Evolutionary conservation across 345 rosid genomes (phyloP).

Genomic region (Acer campestre): DNA sequence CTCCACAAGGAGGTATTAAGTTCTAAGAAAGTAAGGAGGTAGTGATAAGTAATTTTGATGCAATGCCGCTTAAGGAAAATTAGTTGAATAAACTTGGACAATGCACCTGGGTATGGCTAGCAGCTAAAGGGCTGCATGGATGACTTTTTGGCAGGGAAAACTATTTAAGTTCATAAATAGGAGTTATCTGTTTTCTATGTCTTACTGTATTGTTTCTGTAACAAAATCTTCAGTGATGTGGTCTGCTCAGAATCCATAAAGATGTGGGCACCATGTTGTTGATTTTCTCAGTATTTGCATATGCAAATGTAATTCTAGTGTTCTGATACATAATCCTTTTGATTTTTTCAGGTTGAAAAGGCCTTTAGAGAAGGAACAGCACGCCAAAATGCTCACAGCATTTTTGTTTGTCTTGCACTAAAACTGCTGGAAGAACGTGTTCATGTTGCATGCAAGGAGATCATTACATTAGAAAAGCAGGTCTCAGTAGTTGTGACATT

Average conservation of each 20-base stretch:
- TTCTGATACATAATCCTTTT: constrained; percentile 4
- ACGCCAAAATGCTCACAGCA: constrained; percentile 96
- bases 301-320: background rate
- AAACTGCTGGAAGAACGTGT: constrained; percentile 87
- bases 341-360: constrained; percentile 80
- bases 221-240: background rate
- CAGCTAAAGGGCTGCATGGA: background rate
- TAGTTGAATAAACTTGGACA: background rate
- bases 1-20: background rate
- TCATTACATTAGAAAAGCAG: constrained; percentile 90
- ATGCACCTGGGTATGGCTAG: background rate
- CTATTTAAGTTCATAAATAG: background rate
- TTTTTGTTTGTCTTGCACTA: constrained; percentile 86
- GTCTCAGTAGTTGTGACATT: constrained; percentile 36
- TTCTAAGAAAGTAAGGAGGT: background rate
- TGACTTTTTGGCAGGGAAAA: background rate
- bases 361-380: constrained; percentile 98
- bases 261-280: constrained; percentile 9
- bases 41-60: background rate
- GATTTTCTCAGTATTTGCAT: background rate
- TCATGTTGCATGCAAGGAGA: constrained; percentile 97
- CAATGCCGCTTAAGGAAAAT: background rate
- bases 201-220: background rate
- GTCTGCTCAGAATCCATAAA: background rate
- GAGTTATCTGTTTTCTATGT: background rate